These are phyloP conservation scores for Marchantia paleacea DNA, from an alignment of 225 moss, liverwort and hornwort genomes.

Conservation along the genomic window DNA sequence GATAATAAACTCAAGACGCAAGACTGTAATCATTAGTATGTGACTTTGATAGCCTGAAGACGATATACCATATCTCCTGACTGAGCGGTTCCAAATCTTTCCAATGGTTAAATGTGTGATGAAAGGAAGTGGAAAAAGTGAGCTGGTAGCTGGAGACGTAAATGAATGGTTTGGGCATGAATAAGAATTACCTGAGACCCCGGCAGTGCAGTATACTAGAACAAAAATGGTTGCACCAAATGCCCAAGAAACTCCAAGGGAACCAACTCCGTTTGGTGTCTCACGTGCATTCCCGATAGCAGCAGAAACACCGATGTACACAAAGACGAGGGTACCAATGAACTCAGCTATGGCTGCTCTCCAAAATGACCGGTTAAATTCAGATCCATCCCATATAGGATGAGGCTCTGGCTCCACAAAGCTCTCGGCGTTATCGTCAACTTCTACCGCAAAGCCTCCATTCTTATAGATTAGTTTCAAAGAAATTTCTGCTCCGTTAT, in stretches of 20 bases:
- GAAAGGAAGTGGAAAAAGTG: no score
- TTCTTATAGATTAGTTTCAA: not conserved
- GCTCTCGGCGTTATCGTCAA: not conserved
- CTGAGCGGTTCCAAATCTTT: no score
- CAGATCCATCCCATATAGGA: not conserved
- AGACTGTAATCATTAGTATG: no score
- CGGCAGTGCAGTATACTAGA: constrained; percentile 34
- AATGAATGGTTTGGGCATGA: not conserved
- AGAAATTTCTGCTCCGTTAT: no score
- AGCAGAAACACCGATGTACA: constrained; percentile 29
- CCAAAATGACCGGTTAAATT: constrained; percentile 34
- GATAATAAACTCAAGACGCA: no score
- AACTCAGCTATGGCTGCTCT: constrained; percentile 40
- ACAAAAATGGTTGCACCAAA: constrained; percentile 34
- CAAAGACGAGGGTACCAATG: constrained; percentile 32
- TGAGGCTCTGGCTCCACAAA: not conserved
- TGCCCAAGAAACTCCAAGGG: constrained; percentile 29
- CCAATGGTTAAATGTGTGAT: no score
- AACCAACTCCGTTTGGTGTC: constrained; percentile 15
- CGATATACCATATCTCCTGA: no score
- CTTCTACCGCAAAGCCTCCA: not conserved
- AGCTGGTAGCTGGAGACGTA: no score
- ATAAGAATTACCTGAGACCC: constrained; percentile 31
- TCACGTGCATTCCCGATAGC: constrained; percentile 14
- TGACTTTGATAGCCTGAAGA: no score